Evolutionary conservation across 345 rosid genomes (phyloP), one percentile per base, ranked within the genome.

Genomic region (Cardamine occulta): DNA sequence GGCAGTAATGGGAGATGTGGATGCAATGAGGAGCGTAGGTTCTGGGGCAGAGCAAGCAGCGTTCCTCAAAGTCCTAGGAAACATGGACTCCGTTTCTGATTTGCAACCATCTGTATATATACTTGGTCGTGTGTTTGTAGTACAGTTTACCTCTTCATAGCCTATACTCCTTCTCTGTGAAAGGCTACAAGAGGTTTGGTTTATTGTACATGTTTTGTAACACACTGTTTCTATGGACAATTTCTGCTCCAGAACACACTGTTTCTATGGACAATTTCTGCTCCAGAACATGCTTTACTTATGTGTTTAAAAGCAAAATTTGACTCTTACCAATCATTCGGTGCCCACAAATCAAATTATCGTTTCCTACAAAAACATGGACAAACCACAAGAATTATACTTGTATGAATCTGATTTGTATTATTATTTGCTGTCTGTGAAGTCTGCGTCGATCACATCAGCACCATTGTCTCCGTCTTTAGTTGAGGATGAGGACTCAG

Each of bases 381-480:
- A 17, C 19, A 54, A 26, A 26, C 63, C 52, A 12, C 55, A 29
- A 3, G 5, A 56, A 28, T 56, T 28, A 26, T 63, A 26, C 53
- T 63, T n/a, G 68, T 9, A 2, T 58, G 26, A 35, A 72, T 35
- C 4, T 2, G 3, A 48, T 59, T 47, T 42, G 23, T 31, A 74
- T 86, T 83, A 74, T 86, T 83, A 89, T 53, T 93, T 93, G 91
- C 89, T 86, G 84, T 93, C 91, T 0, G 89, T 89, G 86, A 87
- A 93, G 69, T 93, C 96, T 0, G 96, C 96, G 12, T 90, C 94
- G 6, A 92, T 92, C 52, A 90, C 96, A 69, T 90, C 94, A 14
- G 87, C 96, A 11, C 10, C 11, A 0, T 52, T 49, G 23, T 87
- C 91, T 0, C 86, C 81, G 13, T 92, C 94, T 76, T 90, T 84